Base-by-base conservation (phyloP, 2,329 filamentous ascomycete genomes). In the Aureobasidium sp. region DNA sequence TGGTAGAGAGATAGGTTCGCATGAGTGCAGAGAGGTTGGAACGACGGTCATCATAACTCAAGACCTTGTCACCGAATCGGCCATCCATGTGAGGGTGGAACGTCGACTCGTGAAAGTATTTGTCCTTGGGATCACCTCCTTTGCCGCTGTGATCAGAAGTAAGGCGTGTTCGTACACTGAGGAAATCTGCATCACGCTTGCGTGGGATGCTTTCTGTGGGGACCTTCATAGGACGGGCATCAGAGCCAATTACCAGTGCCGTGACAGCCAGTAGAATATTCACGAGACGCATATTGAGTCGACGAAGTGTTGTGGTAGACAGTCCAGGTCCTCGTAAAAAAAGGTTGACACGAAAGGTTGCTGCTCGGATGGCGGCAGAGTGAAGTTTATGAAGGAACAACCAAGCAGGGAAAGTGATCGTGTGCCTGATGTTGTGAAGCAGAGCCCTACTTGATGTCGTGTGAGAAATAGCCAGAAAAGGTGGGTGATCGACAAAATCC, bases 31-130 rank as follows among this genome's bases (percentile, higher is more conserved):
- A 73, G 16, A 83, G 70, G 55, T 78, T 71, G 12, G 68, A 63
- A 19, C 68, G 66, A 22, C 75, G 74, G 39, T 75, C 67, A n/a
- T 74, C 66, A 35, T 74, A 71, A 3, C 71, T 65, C 2, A 82
- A 66, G 4, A 68, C 61, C 5, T 64, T 54, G 3, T 69, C 64
- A 19, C 76, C 77, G 61, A 81, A 83, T 39, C 73, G 76, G 55
- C 77, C 77, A 59, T 80, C 78, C 64, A 80, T 80, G 58, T 80
- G 78, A 50, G 71, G 68, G 60, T 78, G 70, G 63, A 80, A 80
- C 69, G 60, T 59, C 17, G 71, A 73, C 64, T 77, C 75, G 62
- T 74, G 73, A 62, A 78, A 78, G 62, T 78, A 78, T 63, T 78
- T 79, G 32, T 68, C 63, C 11, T 64, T 68, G 2, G 70, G 68